Evolutionary conservation across 495 filamentous ascomycete genomes (phyloP).

Genomic region (Xylaria cubensis): DNA sequence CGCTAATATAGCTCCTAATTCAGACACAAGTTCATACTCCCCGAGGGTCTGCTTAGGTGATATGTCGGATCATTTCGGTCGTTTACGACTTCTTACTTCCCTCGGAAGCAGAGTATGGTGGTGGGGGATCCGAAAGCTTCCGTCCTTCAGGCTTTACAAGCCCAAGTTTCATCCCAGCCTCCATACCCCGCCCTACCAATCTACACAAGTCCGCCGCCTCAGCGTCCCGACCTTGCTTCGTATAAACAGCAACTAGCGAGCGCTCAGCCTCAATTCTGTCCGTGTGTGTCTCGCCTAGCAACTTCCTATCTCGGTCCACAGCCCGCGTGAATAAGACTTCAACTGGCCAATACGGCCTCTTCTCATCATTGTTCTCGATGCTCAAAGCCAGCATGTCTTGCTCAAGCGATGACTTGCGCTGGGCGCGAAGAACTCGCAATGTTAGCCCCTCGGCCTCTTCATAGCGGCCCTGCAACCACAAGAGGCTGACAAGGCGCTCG

Average conservation of each 20-base stretch:
- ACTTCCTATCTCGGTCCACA: constrained; percentile 5
- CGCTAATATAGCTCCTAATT: not conserved
- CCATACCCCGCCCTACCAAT: constrained; percentile 9
- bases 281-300: constrained; percentile 12
- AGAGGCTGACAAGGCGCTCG: constrained; percentile 4
- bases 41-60: not conserved
- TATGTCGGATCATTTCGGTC: not conserved
- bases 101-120: constrained; percentile 11
- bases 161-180: not conserved
- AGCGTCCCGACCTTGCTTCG: not conserved
- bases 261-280: constrained; percentile 4
- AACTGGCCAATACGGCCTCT: constrained; percentile 19
- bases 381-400: not conserved
- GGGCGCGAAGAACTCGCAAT: not conserved
- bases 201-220: not conserved
- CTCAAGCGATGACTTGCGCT: constrained; percentile 2
- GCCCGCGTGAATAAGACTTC: constrained; percentile 7
- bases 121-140: constrained; percentile 5
- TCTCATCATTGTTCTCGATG: not conserved
- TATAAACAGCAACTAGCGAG: constrained; percentile 5
- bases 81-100: not conserved
- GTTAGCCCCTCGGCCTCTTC: constrained; percentile 8
- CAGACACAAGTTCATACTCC: not conserved
- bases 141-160: not conserved
- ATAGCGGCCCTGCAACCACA: constrained; percentile 15